A percentile compares a stretch with the other conserved stretches of the same genome.
phyloP scores from a whole-genome alignment of 306 rosid species.

The Quillaja saponaria region DNA sequence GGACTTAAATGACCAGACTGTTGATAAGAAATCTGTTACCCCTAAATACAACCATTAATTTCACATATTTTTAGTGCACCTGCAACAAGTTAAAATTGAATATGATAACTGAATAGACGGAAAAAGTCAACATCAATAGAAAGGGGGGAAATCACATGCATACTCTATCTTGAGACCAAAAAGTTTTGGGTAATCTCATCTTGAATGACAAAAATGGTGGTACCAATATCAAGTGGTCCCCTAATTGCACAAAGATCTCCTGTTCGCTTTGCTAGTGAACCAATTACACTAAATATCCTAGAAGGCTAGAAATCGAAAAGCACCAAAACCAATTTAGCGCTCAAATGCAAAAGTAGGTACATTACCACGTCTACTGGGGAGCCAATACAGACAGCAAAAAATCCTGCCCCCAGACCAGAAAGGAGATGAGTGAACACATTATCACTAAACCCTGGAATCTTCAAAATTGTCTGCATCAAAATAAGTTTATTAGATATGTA shows the following conservation, averaged over 20 bases:
- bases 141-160: slow-evolving; percentile 2
- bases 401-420: slow-evolving; percentile 95
- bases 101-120: neutral
- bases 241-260: too few relatives aligned
- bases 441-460: slow-evolving; percentile 92
- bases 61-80: slow-evolving; percentile 13
- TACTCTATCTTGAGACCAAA: neutral
- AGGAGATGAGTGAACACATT: slow-evolving; percentile 84
- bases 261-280: too few relatives aligned
- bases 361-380: slow-evolving; percentile 99
- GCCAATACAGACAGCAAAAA: slow-evolving; percentile 93
- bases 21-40: neutral
- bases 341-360: slow-evolving; percentile 10
- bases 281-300: too few relatives aligned
- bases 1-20: slow-evolving; percentile 7
- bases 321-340: slow-evolving; percentile 7
- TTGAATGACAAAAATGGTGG: too few relatives aligned
- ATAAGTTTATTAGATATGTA: neutral
- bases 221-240: too few relatives aligned
- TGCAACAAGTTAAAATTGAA: neutral
- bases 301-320: neutral
- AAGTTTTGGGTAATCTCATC: neutral
- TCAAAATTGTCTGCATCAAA: slow-evolving; percentile 77
- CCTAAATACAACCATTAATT: slow-evolving; percentile 11
- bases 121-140: slow-evolving; percentile 11